Conservation (phyloP, 768 basidiomycete genomes). For the Lenzites betulinus region DNA sequence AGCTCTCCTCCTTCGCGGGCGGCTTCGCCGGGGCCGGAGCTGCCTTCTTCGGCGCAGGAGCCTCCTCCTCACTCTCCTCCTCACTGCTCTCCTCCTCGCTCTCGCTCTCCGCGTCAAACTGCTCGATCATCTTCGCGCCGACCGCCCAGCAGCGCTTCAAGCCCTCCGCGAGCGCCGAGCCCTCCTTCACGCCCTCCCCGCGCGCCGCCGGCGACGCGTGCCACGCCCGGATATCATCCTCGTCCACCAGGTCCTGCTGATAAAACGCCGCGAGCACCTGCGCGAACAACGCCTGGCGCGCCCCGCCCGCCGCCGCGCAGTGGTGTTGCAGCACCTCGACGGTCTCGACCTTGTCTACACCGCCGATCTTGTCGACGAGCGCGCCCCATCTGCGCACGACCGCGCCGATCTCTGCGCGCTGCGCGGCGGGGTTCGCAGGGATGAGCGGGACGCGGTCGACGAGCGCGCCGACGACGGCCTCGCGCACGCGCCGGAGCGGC, state of each 20-base stretch:
- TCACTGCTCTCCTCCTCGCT: constrained; percentile 27
- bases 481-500: constrained; percentile 77
- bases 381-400: constrained; percentile 81
- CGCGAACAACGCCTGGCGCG: constrained; percentile 73
- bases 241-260: constrained; percentile 89
- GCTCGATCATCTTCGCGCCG: constrained; percentile 74
- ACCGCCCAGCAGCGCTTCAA: constrained; percentile 69
- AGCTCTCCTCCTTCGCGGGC: constrained; percentile 2
- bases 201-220: constrained; percentile 58
- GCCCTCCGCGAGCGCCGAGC: constrained; percentile 48
- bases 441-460: constrained; percentile 71
- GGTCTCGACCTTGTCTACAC: constrained; percentile 81
- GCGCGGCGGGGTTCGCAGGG: constrained; percentile 53
- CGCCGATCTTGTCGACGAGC: constrained; percentile 79
- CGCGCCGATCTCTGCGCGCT: constrained; percentile 64
- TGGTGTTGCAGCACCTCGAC: constrained; percentile 74
- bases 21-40: constrained; percentile 16
- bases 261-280: constrained; percentile 86
- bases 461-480: constrained; percentile 86
- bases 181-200: constrained; percentile 48
- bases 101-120: constrained; percentile 72
- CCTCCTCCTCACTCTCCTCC: constrained; percentile 23
- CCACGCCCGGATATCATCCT: constrained; percentile 90
- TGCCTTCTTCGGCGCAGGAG: background rate
- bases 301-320: constrained; percentile 53